These are phyloP conservation scores for Apium graveolens DNA, from an alignment of 129 eudicot species.

Conservation along the genomic window DNA sequence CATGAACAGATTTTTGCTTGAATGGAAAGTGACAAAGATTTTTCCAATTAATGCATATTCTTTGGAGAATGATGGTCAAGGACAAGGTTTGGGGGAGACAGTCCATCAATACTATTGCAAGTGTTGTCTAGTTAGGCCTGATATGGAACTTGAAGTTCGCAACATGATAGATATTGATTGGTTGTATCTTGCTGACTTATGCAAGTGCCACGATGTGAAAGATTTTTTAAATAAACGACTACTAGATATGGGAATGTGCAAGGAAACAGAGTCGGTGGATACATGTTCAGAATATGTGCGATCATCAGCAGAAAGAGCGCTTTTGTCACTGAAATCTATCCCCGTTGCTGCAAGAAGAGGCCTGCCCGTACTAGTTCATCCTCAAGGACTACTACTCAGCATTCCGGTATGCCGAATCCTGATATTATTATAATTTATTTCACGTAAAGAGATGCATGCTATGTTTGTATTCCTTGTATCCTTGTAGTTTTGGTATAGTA, in stretches of 20 bases:
- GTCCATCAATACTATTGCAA: constrained; percentile 19
- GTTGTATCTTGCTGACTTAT: constrained; percentile 62
- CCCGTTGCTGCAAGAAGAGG: constrained; percentile 91
- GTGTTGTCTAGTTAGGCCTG: constrained; percentile 31
- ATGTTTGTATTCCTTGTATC: background rate
- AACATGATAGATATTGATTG: constrained; percentile 83
- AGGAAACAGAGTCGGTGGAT: background rate
- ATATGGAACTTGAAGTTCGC: constrained; percentile 48
- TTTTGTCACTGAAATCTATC: constrained; percentile 19
- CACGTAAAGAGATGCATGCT: background rate
- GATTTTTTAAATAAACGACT: constrained; percentile 7
- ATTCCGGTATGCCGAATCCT: constrained; percentile 46
- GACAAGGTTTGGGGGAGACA: background rate
- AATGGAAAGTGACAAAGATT: constrained; percentile 30
- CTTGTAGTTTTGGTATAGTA: background rate
- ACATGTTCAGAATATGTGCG: constrained; percentile 22
- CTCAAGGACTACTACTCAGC: constrained; percentile 44
- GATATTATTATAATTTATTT: background rate
- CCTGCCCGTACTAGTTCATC: constrained; percentile 62
- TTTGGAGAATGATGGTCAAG: constrained; percentile 9
- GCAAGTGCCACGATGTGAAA: constrained; percentile 24
- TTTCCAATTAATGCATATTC: constrained; percentile 12
- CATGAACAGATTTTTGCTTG: constrained; percentile 67
- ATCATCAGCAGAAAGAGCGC: constrained; percentile 31
- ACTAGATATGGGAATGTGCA: background rate